Conservation (phyloP, 495 filamentous ascomycete species). For the Penicillium turbatum region DNA sequence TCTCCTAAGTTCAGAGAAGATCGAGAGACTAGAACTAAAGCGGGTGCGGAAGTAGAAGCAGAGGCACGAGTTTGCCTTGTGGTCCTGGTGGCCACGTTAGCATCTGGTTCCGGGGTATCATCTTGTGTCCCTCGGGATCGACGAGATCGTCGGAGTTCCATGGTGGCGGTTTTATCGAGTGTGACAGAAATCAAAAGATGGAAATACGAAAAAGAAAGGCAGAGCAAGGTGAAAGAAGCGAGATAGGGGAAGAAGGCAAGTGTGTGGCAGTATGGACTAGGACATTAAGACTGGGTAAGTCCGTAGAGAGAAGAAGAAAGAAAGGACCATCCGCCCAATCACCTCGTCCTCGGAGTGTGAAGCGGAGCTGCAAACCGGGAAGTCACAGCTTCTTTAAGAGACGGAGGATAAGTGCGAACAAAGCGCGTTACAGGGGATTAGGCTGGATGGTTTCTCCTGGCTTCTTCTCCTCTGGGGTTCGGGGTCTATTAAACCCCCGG, state of each 20-base stretch:
- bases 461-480: not conserved
- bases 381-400: conserved; percentile 30
- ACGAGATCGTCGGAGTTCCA: conserved; percentile 49
- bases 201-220: not conserved
- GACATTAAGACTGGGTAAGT: conserved; percentile 1
- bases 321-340: conserved; percentile 13
- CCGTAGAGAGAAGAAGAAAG: conserved; percentile 1
- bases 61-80: conserved; percentile 35
- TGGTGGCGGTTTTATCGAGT: conserved; percentile 21
- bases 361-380: conserved; percentile 32
- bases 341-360: conserved; percentile 9
- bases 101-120: conserved; percentile 33
- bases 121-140: conserved; percentile 44
- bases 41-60: conserved; percentile 24
- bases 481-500: not conserved
- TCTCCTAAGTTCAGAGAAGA: conserved; percentile 54
- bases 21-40: conserved; percentile 50
- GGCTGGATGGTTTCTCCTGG: conserved; percentile 6
- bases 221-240: conserved; percentile 3
- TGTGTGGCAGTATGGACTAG: conserved; percentile 21
- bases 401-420: conserved; percentile 20
- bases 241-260: conserved; percentile 4
- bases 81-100: conserved; percentile 37
- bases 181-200: not conserved
- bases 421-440: conserved; percentile 28